Evolutionary conservation across 139 green algal genomes (phyloP).

Genomic region (Chlamydomonas eustigma): DNA sequence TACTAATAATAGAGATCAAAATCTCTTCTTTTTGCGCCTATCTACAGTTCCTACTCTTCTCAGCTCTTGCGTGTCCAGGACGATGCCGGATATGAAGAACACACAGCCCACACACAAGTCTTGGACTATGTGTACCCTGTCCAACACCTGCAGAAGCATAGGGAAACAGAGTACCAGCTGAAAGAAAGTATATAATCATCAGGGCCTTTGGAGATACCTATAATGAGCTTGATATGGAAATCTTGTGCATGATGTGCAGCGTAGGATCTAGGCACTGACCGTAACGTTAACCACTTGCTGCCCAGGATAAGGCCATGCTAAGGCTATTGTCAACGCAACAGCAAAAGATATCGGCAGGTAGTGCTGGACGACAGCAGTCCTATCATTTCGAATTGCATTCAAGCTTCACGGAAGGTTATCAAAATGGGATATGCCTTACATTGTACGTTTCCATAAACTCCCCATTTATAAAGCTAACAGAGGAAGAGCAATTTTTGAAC

Average conservation of each 20-base stretch:
- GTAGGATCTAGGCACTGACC: background rate
- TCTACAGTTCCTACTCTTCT: too few species aligned
- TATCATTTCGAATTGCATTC: too few species aligned
- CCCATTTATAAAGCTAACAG: too few species aligned
- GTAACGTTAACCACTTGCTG: background rate
- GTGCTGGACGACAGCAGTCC: slow-evolving; percentile 27
- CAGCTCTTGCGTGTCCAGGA: slow-evolving; percentile 53
- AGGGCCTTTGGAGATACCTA: background rate
- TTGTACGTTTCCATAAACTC: too few species aligned
- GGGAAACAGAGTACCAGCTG: background rate
- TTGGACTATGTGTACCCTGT: slow-evolving; percentile 11
- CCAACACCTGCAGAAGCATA: background rate
- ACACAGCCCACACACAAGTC: slow-evolving; percentile 42
- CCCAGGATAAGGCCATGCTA: slow-evolving; percentile 23
- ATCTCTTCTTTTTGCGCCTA: too few species aligned
- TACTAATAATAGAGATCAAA: too few species aligned
- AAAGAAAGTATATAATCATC: background rate
- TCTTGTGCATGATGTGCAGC: background rate
- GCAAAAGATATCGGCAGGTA: slow-evolving; percentile 29
- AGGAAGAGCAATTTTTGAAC: too few species aligned
- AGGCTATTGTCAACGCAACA: slow-evolving; percentile 16
- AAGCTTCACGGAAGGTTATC: too few species aligned
- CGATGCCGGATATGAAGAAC: slow-evolving; percentile 58
- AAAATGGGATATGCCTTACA: too few species aligned
- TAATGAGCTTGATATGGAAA: background rate